Conservation (phyloP, 352 stramenopile species). For the Lagenidium sp. region DNA sequence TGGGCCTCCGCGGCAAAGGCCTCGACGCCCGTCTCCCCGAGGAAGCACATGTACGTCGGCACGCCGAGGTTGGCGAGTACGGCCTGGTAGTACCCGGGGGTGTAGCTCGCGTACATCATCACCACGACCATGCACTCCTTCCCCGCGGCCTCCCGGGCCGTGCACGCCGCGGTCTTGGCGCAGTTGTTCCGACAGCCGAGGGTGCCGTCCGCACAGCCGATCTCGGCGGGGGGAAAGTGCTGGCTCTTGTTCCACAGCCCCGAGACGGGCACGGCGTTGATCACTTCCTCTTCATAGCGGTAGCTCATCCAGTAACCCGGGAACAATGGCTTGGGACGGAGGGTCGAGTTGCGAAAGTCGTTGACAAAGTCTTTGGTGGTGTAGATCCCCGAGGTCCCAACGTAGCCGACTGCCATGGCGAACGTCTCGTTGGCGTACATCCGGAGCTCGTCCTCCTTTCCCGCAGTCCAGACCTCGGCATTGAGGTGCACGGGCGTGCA, state of each 20-base stretch:
- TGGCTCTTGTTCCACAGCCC: constrained; percentile 5
- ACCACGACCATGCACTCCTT: constrained; percentile 26
- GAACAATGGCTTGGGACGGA: not conserved
- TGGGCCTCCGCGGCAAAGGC: constrained; percentile 4
- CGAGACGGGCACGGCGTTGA: constrained; percentile 13
- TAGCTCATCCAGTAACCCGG: constrained; percentile 39
- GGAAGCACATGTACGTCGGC: constrained; percentile 36
- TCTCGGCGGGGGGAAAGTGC: not conserved
- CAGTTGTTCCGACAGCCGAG: constrained; percentile 29
- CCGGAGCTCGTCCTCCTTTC: constrained; percentile 7
- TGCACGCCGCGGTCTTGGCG: constrained; percentile 26
- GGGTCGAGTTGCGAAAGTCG: not conserved
- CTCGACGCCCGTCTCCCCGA: constrained; percentile 9
- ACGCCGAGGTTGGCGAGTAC: constrained; percentile 26
- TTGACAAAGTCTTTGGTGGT: constrained; percentile 24
- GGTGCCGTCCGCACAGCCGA: constrained; percentile 13
- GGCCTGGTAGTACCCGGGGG: constrained; percentile 21
- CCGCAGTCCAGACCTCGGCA: constrained; percentile 5
- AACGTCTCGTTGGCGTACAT: constrained; percentile 2
- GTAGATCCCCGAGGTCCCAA: constrained; percentile 7
- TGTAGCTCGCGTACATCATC: constrained; percentile 21
- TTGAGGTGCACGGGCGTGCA: constrained; percentile 3
- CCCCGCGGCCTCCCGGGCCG: constrained; percentile 9
- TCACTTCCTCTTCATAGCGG: constrained; percentile 18
- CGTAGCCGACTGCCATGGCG: constrained; percentile 2